Evolutionary conservation across 352 stramenopile genomes (phyloP).

Genomic region (Peronospora belbahrii): DNA sequence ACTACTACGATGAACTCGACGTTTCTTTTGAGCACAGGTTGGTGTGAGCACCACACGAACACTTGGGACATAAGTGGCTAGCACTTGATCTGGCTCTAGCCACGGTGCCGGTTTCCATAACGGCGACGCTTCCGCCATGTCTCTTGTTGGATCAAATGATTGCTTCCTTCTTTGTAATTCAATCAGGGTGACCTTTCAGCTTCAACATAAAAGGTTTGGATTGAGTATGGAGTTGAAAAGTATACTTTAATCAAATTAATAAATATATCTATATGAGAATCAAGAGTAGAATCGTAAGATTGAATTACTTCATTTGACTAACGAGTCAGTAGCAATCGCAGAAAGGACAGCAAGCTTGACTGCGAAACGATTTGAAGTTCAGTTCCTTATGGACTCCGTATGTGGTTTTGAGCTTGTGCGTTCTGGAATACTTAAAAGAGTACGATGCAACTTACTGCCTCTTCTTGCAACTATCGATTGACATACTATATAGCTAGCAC

Average conservation of each 20-base stretch:
- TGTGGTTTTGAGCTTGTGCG: background rate
- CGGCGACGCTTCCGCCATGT: conserved; percentile 16
- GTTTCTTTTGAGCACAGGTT: conserved; percentile 14
- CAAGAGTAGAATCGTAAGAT: conserved; percentile 2
- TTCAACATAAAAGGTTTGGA: conserved; percentile 7
- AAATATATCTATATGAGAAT: too few species aligned
- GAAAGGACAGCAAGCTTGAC: conserved; percentile 3
- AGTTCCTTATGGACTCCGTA: conserved; percentile 2
- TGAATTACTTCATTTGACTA: too few species aligned
- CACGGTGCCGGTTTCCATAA: conserved; percentile 9
- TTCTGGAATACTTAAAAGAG: too few species aligned
- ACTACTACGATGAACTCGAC: background rate
- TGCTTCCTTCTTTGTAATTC: conserved; percentile 4
- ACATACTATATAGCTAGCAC: too few species aligned
- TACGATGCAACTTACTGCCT: too few species aligned
- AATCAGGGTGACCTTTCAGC: conserved; percentile 4
- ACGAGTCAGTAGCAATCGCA: conserved; percentile 1
- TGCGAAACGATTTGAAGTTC: conserved; percentile 10
- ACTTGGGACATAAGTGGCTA: conserved; percentile 1
- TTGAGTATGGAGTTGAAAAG: background rate
- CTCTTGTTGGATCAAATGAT: too few species aligned
- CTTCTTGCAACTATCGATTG: too few species aligned
- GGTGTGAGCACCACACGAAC: conserved; percentile 10
- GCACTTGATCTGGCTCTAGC: conserved; percentile 4
- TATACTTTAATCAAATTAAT: background rate